These are phyloP conservation scores for Verruconis gallopava DNA, from an alignment of 2,329 filamentous ascomycete genomes.

Conservation along the genomic window DNA sequence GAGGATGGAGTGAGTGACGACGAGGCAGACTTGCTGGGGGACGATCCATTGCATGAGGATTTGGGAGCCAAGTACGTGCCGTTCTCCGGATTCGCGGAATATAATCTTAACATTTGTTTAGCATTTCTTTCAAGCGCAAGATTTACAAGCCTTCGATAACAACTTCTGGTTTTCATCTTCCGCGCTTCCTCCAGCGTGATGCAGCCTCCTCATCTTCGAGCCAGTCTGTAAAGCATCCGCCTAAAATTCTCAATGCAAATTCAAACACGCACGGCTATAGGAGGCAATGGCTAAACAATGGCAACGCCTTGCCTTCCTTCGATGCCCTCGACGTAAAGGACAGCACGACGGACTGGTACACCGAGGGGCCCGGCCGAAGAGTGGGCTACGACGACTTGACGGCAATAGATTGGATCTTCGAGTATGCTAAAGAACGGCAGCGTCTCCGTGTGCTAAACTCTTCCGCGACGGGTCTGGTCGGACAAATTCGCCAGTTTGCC, in stretches of 20 bases:
- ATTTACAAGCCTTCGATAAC: slow-evolving; percentile 26
- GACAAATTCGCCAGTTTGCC: slow-evolving; percentile 57
- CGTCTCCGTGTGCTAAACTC: slow-evolving; percentile 65
- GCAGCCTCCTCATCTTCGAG: slow-evolving; percentile 17
- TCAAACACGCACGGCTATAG: slow-evolving; percentile 12
- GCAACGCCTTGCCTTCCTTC: slow-evolving; percentile 26
- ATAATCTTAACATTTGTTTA: slow-evolving; percentile 12
- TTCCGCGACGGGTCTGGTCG: slow-evolving; percentile 55
- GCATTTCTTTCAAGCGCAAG: slow-evolving; percentile 60
- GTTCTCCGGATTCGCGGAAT: not conserved
- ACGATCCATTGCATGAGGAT: slow-evolving; percentile 43
- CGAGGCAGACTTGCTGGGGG: slow-evolving; percentile 36
- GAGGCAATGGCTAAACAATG: slow-evolving; percentile 29
- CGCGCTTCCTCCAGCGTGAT: slow-evolving; percentile 28
- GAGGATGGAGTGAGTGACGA: slow-evolving; percentile 36
- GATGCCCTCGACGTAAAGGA: slow-evolving; percentile 33
- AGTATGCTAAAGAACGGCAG: slow-evolving; percentile 92
- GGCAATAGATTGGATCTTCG: slow-evolving; percentile 98
- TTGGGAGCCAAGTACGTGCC: slow-evolving; percentile 30
- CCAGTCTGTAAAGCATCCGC: slow-evolving; percentile 16
- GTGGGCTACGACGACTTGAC: slow-evolving; percentile 94
- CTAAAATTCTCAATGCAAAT: slow-evolving; percentile 12
- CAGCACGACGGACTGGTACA: slow-evolving; percentile 60
- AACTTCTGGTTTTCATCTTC: slow-evolving; percentile 26
- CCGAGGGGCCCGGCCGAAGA: slow-evolving; percentile 74